A percentile compares a stretch with the other conserved stretches of the same genome.
These are phyloP conservation scores for Patellifolia procumbens DNA, from an alignment of 179 eudicot genomes.

Conservation along the genomic window DNA sequence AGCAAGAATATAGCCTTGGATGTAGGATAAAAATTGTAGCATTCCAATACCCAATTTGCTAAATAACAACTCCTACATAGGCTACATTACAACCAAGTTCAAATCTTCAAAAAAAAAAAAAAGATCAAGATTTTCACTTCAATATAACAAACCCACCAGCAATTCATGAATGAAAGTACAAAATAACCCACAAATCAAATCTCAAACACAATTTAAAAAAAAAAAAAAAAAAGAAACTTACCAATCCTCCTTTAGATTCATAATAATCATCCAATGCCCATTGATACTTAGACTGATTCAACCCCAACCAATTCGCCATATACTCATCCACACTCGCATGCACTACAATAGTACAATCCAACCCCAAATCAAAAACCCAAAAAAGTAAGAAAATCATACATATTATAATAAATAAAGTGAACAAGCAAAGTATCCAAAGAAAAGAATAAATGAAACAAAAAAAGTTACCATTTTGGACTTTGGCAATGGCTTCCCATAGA, in stretches of 20 bases:
- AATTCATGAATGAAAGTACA: neutral
- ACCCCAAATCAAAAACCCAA: neutral
- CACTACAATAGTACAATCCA: conserved; percentile 38
- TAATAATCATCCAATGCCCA: conserved; percentile 98
- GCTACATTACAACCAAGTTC: neutral
- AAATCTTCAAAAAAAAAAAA: neutral
- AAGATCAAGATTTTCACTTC: too few relatives aligned
- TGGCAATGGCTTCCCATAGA: conserved; percentile 60
- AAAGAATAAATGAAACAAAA: neutral
- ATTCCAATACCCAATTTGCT: neutral
- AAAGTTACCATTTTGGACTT: conserved; percentile 69
- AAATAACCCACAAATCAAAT: neutral
- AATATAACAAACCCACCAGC: neutral
- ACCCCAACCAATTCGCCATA: conserved; percentile 89
- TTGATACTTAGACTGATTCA: conserved; percentile 92
- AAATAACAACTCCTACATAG: neutral
- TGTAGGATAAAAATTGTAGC: too few relatives aligned
- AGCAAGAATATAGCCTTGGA: too few relatives aligned
- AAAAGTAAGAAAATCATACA: neutral
- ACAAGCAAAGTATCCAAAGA: conserved; percentile 26
- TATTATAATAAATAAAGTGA: conserved; percentile 1
- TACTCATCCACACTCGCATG: conserved; percentile 91
- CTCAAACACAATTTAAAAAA: neutral
- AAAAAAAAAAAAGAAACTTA: conserved; percentile 25
- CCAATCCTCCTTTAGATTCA: conserved; percentile 71